These are phyloP conservation scores for Stagonosporopsis vannaccii DNA, from an alignment of 2,329 filamentous ascomycete species.

Conservation along the genomic window DNA sequence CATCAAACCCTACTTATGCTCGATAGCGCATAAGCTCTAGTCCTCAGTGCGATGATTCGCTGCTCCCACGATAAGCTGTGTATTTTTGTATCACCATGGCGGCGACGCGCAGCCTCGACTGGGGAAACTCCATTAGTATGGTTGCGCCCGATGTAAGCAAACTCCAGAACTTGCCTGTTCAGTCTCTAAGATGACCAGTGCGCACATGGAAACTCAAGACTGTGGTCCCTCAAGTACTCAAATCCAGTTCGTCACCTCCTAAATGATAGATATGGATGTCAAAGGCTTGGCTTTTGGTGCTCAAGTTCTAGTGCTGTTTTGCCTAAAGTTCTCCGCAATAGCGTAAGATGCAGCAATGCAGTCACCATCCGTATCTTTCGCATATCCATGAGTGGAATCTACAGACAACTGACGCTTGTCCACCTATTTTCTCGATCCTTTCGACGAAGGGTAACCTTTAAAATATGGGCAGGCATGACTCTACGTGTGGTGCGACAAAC, in stretches of 20 bases:
- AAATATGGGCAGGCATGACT: conserved; percentile 9
- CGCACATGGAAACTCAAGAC: neutral
- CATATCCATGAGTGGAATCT: neutral
- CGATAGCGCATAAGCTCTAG: neutral
- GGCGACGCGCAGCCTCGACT: neutral
- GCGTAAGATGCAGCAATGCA: neutral
- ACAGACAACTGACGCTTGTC: neutral
- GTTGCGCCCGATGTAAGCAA: neutral
- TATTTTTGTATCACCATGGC: conserved; percentile 1
- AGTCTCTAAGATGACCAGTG: neutral
- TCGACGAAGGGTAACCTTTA: conserved; percentile 6
- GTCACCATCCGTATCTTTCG: conserved; percentile 8
- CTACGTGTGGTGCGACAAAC: conserved; percentile 9
- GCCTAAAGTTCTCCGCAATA: neutral
- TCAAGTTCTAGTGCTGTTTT: neutral
- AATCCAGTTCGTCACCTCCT: neutral
- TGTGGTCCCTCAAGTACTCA: no score
- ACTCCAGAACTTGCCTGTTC: neutral
- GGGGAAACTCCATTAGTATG: neutral
- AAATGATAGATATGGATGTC: neutral
- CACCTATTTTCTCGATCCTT: conserved; percentile 9
- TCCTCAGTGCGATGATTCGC: neutral
- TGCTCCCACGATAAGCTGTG: neutral
- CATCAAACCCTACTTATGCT: neutral
- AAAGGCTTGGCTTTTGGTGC: neutral